A percentile compares a stretch with the other conserved stretches of the same genome.
Evolutionary conservation across 2,329 filamentous ascomycete species (phyloP).

Genomic region (Fusarium nisikadoi): DNA sequence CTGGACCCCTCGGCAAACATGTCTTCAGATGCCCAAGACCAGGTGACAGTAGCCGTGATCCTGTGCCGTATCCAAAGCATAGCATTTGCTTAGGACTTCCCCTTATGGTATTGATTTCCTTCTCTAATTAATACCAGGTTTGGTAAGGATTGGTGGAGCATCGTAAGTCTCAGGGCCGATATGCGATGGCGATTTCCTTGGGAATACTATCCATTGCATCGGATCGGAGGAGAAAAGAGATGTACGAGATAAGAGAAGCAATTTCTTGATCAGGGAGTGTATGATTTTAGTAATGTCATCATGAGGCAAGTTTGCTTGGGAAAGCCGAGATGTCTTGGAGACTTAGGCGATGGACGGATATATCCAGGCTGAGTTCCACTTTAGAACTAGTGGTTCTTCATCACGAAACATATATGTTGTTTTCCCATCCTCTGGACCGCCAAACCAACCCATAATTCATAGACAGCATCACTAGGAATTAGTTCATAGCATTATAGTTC

Average conservation of each 20-base stretch:
- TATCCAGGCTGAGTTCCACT: neutral
- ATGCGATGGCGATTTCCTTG: neutral
- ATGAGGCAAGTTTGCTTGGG: neutral
- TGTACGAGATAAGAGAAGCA: neutral
- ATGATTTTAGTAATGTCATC: neutral
- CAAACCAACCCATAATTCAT: neutral
- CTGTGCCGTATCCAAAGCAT: neutral
- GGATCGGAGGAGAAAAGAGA: neutral
- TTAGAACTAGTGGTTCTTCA: neutral
- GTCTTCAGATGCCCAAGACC: neutral
- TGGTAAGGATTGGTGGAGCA: constrained; percentile 18
- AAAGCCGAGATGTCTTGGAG: neutral
- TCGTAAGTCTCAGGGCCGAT: neutral
- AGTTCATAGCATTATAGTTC: neutral
- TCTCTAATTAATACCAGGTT: constrained; percentile 18
- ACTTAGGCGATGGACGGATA: neutral
- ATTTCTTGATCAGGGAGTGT: neutral
- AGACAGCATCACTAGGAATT: neutral
- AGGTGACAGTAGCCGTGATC: neutral
- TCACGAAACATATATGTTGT: neutral
- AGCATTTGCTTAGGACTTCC: constrained; percentile 6
- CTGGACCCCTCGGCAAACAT: neutral
- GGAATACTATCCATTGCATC: neutral
- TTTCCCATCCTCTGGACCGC: no score
- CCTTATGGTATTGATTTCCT: constrained; percentile 15